Conservation (phyloP, 805 yeast genomes). For the Hemisphaericaspora nanyangensis region DNA sequence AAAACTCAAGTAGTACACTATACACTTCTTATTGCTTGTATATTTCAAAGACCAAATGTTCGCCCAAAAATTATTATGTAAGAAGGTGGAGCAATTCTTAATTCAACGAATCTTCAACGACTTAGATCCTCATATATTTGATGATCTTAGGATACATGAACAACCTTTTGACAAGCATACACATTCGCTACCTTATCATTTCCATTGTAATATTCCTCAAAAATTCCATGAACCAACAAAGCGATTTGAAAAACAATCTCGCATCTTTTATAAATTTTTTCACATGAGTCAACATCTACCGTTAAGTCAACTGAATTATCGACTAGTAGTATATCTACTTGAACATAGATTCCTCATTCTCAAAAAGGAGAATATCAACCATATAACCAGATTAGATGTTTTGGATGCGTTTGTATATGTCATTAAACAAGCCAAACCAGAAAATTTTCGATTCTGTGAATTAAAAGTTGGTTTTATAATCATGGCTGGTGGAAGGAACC, state of each 20-base stretch:
- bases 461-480: not conserved
- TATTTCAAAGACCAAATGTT: too few species aligned
- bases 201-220: not conserved
- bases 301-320: not conserved
- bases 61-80: not conserved
- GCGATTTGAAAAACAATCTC: not conserved
- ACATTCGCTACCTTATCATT: not conserved
- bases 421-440: not conserved
- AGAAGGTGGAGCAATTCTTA: not conserved
- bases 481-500: not conserved
- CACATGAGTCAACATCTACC: not conserved
- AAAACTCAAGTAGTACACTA: too few species aligned
- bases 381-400: not conserved
- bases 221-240: not conserved
- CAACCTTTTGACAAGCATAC: too few species aligned
- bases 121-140: not conserved
- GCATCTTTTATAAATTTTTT: not conserved
- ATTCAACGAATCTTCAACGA: constrained; percentile 2
- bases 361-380: not conserved
- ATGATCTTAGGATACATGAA: not conserved
- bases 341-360: not conserved
- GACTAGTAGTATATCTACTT: not conserved
- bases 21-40: too few species aligned
- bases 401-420: not conserved
- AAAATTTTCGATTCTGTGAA: not conserved